Percentiles rank a stretch among this genome's conserved stretches.
Evolutionary conservation across 768 basidiomycete genomes (phyloP).

Genomic region (Leccinellum rugosiceps): DNA sequence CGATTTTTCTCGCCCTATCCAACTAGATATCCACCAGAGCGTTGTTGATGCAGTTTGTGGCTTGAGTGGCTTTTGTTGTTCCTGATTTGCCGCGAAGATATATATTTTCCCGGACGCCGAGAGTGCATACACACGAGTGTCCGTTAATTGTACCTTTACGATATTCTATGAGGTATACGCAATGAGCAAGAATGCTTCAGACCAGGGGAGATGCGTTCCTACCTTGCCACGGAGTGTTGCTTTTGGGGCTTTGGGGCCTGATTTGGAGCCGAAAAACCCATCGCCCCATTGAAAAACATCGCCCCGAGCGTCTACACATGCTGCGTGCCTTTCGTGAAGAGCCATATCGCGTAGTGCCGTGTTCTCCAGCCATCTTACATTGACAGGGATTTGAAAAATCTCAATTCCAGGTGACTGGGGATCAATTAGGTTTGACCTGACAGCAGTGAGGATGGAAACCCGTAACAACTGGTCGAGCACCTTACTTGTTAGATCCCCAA

Average conservation of each 20-base stretch:
- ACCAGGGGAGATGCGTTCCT: conserved; percentile 5
- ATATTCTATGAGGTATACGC: conserved; percentile 53
- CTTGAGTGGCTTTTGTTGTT: conserved; percentile 43
- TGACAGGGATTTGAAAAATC: conserved; percentile 46
- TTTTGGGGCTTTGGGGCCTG: conserved; percentile 37
- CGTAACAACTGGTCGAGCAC: not conserved
- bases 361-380: conserved; percentile 58
- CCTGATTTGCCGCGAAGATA: conserved; percentile 52
- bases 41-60: conserved; percentile 42
- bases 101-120: conserved; percentile 77
- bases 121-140: conserved; percentile 68
- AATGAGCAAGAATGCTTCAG: not conserved
- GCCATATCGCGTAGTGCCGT: conserved; percentile 72
- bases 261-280: conserved; percentile 46
- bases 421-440: conserved; percentile 46
- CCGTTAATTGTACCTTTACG: conserved; percentile 55
- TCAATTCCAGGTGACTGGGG: conserved; percentile 39
- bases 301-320: conserved; percentile 74
- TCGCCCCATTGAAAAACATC: conserved; percentile 86
- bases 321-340: conserved; percentile 63
- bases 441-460: conserved; percentile 1
- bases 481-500: conserved; percentile 77
- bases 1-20: conserved; percentile 51
- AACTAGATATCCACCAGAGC: conserved; percentile 61
- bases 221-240: conserved; percentile 67